These are phyloP conservation scores for Kalmanozyma brasiliensis DNA, from an alignment of 1,284 basidiomycete species.

Conservation along the genomic window DNA sequence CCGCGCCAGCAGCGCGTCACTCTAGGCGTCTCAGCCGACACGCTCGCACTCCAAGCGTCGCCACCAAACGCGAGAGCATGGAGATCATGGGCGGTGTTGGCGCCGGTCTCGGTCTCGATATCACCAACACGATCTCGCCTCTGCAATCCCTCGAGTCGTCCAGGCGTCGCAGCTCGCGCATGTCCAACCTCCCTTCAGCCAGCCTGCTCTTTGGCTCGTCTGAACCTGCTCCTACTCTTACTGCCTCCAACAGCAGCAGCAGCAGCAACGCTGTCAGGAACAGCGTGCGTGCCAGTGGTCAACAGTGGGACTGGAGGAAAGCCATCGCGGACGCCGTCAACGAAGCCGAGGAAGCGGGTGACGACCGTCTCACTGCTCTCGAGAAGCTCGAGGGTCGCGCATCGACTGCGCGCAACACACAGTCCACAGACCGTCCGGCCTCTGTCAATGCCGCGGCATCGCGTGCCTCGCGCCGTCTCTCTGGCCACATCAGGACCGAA, in stretches of 20 bases:
- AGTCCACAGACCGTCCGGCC: constrained; percentile 4
- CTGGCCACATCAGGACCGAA: constrained; percentile 46
- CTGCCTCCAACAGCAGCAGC: background rate
- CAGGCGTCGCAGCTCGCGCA: constrained; percentile 49
- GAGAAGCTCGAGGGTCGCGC: constrained; percentile 61
- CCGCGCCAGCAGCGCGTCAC: constrained; percentile 22
- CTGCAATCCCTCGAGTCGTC: constrained; percentile 19
- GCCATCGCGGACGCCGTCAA: constrained; percentile 32
- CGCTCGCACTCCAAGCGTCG: constrained; percentile 49
- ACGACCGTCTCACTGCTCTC: constrained; percentile 56
- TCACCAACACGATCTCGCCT: constrained; percentile 8
- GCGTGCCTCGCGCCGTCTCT: constrained; percentile 41
- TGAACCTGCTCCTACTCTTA: constrained; percentile 5
- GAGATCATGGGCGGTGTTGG: constrained; percentile 63
- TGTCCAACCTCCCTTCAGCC: constrained; percentile 51
- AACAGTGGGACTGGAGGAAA: constrained; percentile 48
- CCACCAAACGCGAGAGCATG: constrained; percentile 62
- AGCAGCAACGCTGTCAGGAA: constrained; percentile 3
- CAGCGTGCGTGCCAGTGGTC: constrained; percentile 19
- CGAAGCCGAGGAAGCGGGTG: constrained; percentile 25
- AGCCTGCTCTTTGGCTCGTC: constrained; percentile 50
- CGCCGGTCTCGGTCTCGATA: constrained; percentile 50
- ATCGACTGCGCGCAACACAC: constrained; percentile 5
- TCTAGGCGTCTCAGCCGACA: constrained; percentile 52
- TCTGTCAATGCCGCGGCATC: constrained; percentile 4